A percentile compares a stretch with the other conserved stretches of the same genome.
phyloP scores from a whole-genome alignment of 305 asterid genomes.

The Fraxinus latifolia region DNA sequence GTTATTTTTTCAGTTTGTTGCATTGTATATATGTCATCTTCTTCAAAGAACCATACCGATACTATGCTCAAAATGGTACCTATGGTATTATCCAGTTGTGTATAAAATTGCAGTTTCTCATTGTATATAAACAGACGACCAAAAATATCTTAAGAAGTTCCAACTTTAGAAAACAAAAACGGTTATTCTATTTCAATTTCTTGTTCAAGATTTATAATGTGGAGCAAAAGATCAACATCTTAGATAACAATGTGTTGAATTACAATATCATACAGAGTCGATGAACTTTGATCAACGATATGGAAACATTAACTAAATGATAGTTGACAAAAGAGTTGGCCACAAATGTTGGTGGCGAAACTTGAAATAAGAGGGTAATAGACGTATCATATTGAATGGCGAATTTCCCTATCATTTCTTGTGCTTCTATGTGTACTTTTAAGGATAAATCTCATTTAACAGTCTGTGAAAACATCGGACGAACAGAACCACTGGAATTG shows the following conservation, averaged over 20 bases:
- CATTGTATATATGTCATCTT: constrained; percentile 45
- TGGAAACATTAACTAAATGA: constrained; percentile 7
- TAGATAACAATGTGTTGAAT: constrained; percentile 10
- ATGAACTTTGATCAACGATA: constrained; percentile 13
- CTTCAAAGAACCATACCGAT: constrained; percentile 60
- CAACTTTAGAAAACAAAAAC: background rate
- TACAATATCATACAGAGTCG: constrained; percentile 1
- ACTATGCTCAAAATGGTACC: background rate
- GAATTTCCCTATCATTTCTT: constrained; percentile 27
- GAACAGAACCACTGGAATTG: constrained; percentile 20
- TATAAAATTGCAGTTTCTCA: background rate
- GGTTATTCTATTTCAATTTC: background rate
- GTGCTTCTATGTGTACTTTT: constrained; percentile 25
- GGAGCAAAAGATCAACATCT: background rate
- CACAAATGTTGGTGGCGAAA: constrained; percentile 4
- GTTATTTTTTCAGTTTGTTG: constrained; percentile 65
- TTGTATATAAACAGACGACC: background rate
- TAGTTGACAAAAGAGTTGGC: constrained; percentile 18
- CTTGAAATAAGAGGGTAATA: constrained; percentile 14
- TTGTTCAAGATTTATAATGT: constrained; percentile 20
- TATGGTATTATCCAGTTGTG: background rate
- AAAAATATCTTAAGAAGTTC: background rate
- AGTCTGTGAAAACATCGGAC: constrained; percentile 17
- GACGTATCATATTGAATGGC: constrained; percentile 22
- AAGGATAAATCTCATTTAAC: constrained; percentile 9